Base-by-base conservation (phyloP, 768 basidiomycete genomes). In the Suillus spraguei region DNA sequence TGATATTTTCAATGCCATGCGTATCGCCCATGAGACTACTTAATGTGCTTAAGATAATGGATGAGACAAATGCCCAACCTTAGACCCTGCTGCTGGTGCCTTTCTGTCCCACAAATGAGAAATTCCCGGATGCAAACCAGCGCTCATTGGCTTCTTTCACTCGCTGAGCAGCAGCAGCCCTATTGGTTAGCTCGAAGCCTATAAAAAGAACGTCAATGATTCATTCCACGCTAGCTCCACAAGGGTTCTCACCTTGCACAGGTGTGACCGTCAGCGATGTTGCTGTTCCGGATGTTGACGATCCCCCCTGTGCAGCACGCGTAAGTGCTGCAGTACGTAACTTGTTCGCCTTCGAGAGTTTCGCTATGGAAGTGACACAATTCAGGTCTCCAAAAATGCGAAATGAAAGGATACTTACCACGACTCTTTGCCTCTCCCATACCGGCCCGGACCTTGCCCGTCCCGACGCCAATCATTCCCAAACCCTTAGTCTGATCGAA, bases 401-500 rank as follows among this genome's bases (percentile, higher is more conserved):
- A 38, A 53, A 41, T 24, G 38, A n/a, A 46, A 32, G 32, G 42
- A 4, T 52, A 77, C 86, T 65, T 67, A 96, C 96, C 95, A 81
- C 90, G 88, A 79, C 90, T 96, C 80, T 94, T 94, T 49, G 90
- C 85, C 73, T 99, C 96, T 60, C 91, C 95, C 59, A 87, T 75
- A 35, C 90, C 89, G 14, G 95, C 95, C 60, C 97, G 83, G 59
- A 99, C 91, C 75, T 94, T 93, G 28, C 97, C 97, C 7, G 90
- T 89, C 20, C 87, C 82, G 60, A 83, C 83, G 44, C 95, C 95
- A 65, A 99, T 93, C 96, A 99, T 99, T 65, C 97, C 97, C 73
- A 99, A 76, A 6, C 97, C 97, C 80, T 94, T 93, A n/a, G 95
- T 96, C 80, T 98, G 89, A 78, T 97, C 97, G 69, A 94, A 96